Conservation (phyloP, 2,329 filamentous ascomycete genomes). For the Apiospora aurea region DNA sequence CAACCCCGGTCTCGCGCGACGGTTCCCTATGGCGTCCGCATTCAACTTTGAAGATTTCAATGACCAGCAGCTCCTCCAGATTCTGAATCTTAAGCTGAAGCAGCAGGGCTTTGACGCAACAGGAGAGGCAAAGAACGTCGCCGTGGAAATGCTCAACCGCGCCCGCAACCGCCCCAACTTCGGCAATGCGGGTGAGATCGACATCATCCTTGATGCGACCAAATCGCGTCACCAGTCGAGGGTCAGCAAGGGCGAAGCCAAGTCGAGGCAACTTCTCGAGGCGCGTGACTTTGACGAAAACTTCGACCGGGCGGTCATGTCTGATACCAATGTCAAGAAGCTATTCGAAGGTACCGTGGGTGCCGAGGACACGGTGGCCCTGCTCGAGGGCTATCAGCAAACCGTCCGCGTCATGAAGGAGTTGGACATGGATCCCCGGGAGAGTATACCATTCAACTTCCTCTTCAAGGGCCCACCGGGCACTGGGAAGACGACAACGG, state of each 20-base stretch:
- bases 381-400: conserved; percentile 58
- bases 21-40: conserved; percentile 69
- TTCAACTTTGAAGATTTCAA: conserved; percentile 76
- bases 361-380: conserved; percentile 53
- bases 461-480: conserved; percentile 66
- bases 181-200: conserved; percentile 77
- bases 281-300: conserved; percentile 60
- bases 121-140: conserved; percentile 57
- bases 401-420: conserved; percentile 52
- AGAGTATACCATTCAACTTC: conserved; percentile 63
- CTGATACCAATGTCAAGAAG: conserved; percentile 49
- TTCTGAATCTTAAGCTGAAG: conserved; percentile 70
- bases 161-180: conserved; percentile 70
- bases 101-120: conserved; percentile 61
- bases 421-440: conserved; percentile 54
- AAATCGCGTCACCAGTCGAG: conserved; percentile 60
- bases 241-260: conserved; percentile 33
- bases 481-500: conserved; percentile 71
- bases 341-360: conserved; percentile 57
- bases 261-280: too few relatives aligned
- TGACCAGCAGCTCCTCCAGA: conserved; percentile 61
- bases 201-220: conserved; percentile 68
- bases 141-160: conserved; percentile 65
- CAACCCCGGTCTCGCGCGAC: conserved; percentile 72
- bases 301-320: conserved; percentile 52